Conservation (phyloP, 331 rosid genomes). For the Prunus yedoensis region DNA sequence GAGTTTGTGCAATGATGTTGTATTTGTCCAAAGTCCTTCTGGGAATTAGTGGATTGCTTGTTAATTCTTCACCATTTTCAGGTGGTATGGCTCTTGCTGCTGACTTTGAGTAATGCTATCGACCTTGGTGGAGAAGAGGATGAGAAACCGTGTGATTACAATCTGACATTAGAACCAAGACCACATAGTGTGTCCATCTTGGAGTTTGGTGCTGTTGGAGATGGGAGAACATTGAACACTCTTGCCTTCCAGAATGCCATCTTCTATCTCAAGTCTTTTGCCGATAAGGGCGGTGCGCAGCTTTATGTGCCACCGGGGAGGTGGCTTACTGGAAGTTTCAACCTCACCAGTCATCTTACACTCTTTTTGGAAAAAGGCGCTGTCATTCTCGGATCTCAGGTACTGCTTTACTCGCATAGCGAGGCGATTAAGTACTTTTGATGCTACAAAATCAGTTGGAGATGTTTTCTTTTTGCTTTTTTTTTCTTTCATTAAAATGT, state of each 20-base stretch:
- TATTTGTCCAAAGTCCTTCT: slow-evolving; percentile 23
- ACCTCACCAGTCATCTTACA: slow-evolving; percentile 94
- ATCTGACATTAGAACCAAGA: slow-evolving; percentile 67
- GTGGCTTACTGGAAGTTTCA: slow-evolving; percentile 97
- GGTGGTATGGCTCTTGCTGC: slow-evolving; percentile 89
- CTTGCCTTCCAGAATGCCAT: slow-evolving; percentile 93
- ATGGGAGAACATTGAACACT: slow-evolving; percentile 86
- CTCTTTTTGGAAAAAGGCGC: slow-evolving; percentile 96
- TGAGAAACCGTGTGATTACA: slow-evolving; percentile 57
- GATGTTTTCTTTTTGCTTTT: neutral
- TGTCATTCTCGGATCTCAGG: slow-evolving; percentile 92
- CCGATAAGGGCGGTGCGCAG: slow-evolving; percentile 99
- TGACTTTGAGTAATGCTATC: slow-evolving; percentile 78
- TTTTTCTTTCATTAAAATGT: neutral
- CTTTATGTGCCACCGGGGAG: slow-evolving; percentile 91
- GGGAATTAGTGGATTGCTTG: slow-evolving; percentile 34
- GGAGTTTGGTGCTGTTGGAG: slow-evolving; percentile 98
- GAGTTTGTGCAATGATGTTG: neutral
- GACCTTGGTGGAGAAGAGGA: slow-evolving; percentile 43
- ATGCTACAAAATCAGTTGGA: neutral
- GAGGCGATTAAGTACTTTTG: neutral
- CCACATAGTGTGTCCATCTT: slow-evolving; percentile 91
- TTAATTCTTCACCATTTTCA: slow-evolving; percentile 35
- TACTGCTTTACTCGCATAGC: slow-evolving; percentile 30
- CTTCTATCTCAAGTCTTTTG: slow-evolving; percentile 92